Percentiles rank a stretch among this genome's conserved stretches.
Conservation (phyloP, 495 filamentous ascomycete genomes). For the Annulohypoxylon maeteangense region DNA sequence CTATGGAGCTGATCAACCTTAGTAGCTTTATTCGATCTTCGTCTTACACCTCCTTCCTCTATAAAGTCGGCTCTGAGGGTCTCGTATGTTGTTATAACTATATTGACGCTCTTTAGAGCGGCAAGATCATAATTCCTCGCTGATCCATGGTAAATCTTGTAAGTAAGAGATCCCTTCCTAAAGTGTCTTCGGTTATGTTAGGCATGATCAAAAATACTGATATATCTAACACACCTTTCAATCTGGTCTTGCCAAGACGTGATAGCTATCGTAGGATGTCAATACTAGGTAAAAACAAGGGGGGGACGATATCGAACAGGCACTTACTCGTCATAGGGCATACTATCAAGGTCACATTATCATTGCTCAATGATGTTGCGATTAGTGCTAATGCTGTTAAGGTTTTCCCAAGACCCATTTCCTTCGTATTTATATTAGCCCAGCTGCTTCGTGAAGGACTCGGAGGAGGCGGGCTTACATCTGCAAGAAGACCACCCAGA, state of each 20-base stretch:
- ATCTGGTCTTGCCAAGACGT: constrained; percentile 48
- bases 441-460: not conserved
- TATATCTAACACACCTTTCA: constrained; percentile 31
- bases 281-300: not conserved
- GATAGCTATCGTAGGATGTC: constrained; percentile 22
- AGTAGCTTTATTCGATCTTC: not conserved
- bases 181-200: constrained; percentile 37
- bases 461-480: constrained; percentile 2
- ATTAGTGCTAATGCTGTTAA: constrained; percentile 22
- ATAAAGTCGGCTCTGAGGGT: constrained; percentile 47
- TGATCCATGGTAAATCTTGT: constrained; percentile 52
- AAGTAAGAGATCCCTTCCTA: constrained; percentile 37
- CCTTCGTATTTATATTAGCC: constrained; percentile 5
- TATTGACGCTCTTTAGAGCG: constrained; percentile 44
- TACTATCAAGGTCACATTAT: constrained; percentile 11
- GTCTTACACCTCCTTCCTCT: not conserved
- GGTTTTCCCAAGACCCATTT: constrained; percentile 34
- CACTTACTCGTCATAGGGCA: constrained; percentile 27
- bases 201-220: not conserved
- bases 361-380: constrained; percentile 1
- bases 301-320: no score
- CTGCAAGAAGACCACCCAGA: constrained; percentile 32
- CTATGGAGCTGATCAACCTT: constrained; percentile 32
- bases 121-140: constrained; percentile 27
- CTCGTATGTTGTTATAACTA: constrained; percentile 57